These are phyloP conservation scores for Xenoacremonium recifei DNA, from an alignment of 2,329 filamentous ascomycete genomes.

Conservation along the genomic window DNA sequence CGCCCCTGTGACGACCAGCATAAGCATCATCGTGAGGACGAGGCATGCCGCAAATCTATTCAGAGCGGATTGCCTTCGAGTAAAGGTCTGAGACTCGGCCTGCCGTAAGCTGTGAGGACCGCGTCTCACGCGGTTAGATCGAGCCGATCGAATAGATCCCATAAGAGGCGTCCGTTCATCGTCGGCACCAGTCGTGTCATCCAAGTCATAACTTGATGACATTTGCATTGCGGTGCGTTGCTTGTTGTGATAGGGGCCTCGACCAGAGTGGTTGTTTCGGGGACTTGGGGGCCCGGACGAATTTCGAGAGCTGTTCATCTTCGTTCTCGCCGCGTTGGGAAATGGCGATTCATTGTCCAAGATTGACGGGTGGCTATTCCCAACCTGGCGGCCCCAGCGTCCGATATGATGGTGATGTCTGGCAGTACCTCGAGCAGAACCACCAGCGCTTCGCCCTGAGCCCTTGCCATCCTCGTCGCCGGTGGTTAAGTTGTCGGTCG, in stretches of 20 bases:
- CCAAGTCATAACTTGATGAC: conserved; percentile 71
- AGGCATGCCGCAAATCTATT: conserved; percentile 82
- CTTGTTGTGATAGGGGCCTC: conserved; percentile 39
- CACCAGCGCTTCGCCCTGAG: conserved; percentile 57
- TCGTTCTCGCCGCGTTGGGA: conserved; percentile 62
- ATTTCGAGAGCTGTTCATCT: conserved; percentile 57
- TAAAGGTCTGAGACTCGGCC: conserved; percentile 70
- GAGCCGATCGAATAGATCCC: conserved; percentile 52
- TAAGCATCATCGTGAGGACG: conserved; percentile 76
- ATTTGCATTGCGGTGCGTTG: conserved; percentile 57
- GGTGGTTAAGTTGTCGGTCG: conserved; percentile 47
- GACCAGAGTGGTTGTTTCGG: conserved; percentile 45
- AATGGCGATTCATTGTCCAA: conserved; percentile 80
- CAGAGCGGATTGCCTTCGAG: conserved; percentile 61
- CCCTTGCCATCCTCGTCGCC: conserved; percentile 68
- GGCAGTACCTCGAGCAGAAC: conserved; percentile 63
- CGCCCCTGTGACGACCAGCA: conserved; percentile 79
- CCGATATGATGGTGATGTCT: conserved; percentile 75
- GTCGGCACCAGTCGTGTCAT: conserved; percentile 75
- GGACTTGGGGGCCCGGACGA: conserved; percentile 71
- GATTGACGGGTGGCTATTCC: conserved; percentile 67
- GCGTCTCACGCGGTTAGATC: conserved; percentile 58
- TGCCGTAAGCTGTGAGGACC: conserved; percentile 59
- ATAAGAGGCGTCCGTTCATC: conserved; percentile 87
- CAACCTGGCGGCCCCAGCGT: conserved; percentile 69